Evolutionary conservation across 768 basidiomycete genomes (phyloP).

Genomic region (Pisolithus orientalis): DNA sequence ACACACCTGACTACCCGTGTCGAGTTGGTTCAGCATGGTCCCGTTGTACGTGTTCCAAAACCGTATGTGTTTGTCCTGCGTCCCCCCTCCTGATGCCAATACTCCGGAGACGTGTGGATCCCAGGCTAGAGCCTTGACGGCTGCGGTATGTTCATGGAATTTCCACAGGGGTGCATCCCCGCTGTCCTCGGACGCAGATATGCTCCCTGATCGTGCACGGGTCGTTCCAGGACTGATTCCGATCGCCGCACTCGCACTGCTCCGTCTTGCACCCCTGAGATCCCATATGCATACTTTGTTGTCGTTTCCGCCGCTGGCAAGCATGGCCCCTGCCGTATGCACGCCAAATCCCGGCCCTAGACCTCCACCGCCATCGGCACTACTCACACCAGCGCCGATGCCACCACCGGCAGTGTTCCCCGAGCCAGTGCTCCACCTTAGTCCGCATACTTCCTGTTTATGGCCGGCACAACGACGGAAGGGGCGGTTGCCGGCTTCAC

Average conservation of each 20-base stretch:
- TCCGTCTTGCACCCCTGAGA: constrained; percentile 53
- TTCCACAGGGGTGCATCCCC: constrained; percentile 78
- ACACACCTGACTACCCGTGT: constrained; percentile 90
- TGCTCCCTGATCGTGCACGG: constrained; percentile 17
- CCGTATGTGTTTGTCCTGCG: constrained; percentile 96
- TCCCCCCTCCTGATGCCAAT: constrained; percentile 92
- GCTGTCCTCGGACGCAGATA: constrained; percentile 24
- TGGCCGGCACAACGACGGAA: constrained; percentile 71
- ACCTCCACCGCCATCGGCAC: constrained; percentile 24
- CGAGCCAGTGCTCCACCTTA: constrained; percentile 69
- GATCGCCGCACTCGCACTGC: constrained; percentile 23
- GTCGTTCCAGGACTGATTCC: constrained; percentile 22
- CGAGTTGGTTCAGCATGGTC: constrained; percentile 76
- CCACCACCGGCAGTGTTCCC: constrained; percentile 17
- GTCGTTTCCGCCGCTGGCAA: constrained; percentile 96
- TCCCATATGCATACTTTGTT: constrained; percentile 99
- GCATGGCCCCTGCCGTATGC: constrained; percentile 38
- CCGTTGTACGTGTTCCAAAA: constrained; percentile 96
- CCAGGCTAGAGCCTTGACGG: constrained; percentile 98
- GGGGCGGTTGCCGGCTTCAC: constrained; percentile 58
- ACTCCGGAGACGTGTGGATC: constrained; percentile 91
- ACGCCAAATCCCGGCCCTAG: constrained; percentile 23
- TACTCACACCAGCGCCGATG: constrained; percentile 1
- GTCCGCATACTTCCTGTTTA: constrained; percentile 91
- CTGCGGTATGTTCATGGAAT: constrained; percentile 95